Percentiles rank a stretch among this genome's conserved stretches.
phyloP scores from a whole-genome alignment of 1,284 basidiomycete genomes.

The Pseudozyma thailandica region DNA sequence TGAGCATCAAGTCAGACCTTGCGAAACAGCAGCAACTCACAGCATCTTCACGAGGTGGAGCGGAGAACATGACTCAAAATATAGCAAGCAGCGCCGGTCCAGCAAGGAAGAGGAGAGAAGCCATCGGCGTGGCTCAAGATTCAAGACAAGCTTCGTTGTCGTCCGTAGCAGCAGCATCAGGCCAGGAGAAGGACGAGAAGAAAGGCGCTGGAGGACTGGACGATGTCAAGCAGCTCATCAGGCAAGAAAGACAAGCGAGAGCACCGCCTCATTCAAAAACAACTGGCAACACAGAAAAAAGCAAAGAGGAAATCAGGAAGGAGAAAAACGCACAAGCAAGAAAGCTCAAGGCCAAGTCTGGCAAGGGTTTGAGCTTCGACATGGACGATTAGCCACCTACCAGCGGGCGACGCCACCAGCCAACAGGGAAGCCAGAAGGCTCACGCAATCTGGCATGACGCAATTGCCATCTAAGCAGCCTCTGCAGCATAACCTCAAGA shows the following conservation, averaged over 20 bases:
- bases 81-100: conserved; percentile 3
- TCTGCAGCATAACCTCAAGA: too few species aligned
- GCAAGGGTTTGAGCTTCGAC: conserved; percentile 48
- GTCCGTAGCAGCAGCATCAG: background rate
- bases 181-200: background rate
- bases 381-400: conserved; percentile 41
- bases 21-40: background rate
- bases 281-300: conserved; percentile 6
- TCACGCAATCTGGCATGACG: too few species aligned
- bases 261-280: background rate
- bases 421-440: too few species aligned
- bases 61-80: background rate
- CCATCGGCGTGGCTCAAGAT: background rate
- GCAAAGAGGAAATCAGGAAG: conserved; percentile 13
- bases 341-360: conserved; percentile 29
- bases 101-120: conserved; percentile 5
- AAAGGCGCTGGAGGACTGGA: background rate
- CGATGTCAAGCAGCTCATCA: conserved; percentile 39
- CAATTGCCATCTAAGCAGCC: too few species aligned
- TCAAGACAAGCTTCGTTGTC: conserved; percentile 1
- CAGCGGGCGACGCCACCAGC: too few species aligned
- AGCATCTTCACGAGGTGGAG: background rate
- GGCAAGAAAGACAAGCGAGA: conserved; percentile 4
- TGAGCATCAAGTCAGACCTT: background rate
- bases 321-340: conserved; percentile 21